Evolutionary conservation across 371 early-diverging fungal genomes (phyloP), one percentile per base, ranked within the genome.

Genomic region (Mucor lusitanicus): DNA sequence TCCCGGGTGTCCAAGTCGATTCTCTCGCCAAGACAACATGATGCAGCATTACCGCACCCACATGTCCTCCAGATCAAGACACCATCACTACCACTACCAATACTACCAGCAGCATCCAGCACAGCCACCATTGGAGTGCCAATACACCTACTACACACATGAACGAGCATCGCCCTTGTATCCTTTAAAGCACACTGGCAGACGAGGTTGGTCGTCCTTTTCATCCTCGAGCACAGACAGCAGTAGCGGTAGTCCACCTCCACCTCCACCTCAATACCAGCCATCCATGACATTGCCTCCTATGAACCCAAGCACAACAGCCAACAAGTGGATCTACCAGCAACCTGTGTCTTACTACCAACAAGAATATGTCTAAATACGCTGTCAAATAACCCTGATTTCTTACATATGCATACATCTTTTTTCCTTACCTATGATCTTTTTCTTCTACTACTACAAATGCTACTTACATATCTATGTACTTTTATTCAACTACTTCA

Each of bases 1-100:
- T 71, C 86, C 88, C 9, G 88, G 87, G 0, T 97, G 97, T 70
- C 80, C 86, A n/a, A 91, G 91, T 62, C 82, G 84, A 35, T 95
- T 97, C 79, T 92, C 94, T 33, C 85, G 97, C 58, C 91, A 92
- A 70, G 94, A 93, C 74, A 92, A 93, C 64, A 94, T 93, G 93
- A 90, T 92, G 90, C 94, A 94, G 69, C 95, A 94, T 71, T 92
- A 91, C 64, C 88, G 91, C 3, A 92, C 92, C 37, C 94, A 92
- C 67, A 73, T 88, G 66, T 88, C 90, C 15, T 78, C 87, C 13
- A 86, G 85, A 70, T 85, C 86, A 33, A 84, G 89, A 35, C 84
- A 87, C 11, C 78, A 82, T 19, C 58, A 61, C 33, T 67, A 67
- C 46, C 60, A 60, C 28, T 60, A 60, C 15, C 65, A 63, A 25